Evolutionary conservation across 257 asterid genomes (phyloP).

Genomic region (Rubia yunnanensis): DNA sequence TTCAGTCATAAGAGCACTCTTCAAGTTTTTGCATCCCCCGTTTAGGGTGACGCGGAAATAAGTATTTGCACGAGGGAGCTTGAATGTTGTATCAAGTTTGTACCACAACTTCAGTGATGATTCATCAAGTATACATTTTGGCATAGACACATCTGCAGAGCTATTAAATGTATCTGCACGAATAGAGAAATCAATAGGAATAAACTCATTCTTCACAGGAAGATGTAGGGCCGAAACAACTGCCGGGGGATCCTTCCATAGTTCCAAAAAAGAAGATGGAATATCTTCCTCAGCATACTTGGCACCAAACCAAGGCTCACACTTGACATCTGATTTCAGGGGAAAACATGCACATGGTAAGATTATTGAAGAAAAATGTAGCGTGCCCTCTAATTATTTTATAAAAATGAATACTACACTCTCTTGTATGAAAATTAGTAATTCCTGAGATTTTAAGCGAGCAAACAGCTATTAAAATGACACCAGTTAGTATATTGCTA

Average conservation of each 20-base stretch:
- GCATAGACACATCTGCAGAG: constrained; percentile 37
- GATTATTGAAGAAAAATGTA: neutral
- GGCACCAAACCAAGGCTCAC: constrained; percentile 98
- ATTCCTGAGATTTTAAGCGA: neutral
- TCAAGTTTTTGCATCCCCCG: constrained; percentile 65
- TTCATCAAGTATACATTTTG: constrained; percentile 78
- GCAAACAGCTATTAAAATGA: neutral
- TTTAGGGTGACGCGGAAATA: constrained; percentile 83
- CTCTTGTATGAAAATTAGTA: neutral
- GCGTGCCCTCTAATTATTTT: no score
- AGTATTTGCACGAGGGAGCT: constrained; percentile 92
- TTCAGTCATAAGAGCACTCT: constrained; percentile 70
- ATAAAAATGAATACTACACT: neutral
- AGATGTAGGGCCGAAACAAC: constrained; percentile 61
- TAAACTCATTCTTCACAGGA: constrained; percentile 74
- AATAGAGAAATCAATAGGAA: constrained; percentile 79
- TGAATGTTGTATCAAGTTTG: constrained; percentile 80
- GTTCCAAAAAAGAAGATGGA: constrained; percentile 57
- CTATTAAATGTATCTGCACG: constrained; percentile 40
- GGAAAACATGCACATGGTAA: constrained; percentile 7
- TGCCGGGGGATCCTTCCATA: constrained; percentile 76
- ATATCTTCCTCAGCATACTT: constrained; percentile 73
- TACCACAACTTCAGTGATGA: constrained; percentile 80
- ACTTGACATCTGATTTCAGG: constrained; percentile 53
- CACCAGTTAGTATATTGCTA: neutral